Conservation (phyloP, 257 asterid species). For the Pogostemon cablin region DNA sequence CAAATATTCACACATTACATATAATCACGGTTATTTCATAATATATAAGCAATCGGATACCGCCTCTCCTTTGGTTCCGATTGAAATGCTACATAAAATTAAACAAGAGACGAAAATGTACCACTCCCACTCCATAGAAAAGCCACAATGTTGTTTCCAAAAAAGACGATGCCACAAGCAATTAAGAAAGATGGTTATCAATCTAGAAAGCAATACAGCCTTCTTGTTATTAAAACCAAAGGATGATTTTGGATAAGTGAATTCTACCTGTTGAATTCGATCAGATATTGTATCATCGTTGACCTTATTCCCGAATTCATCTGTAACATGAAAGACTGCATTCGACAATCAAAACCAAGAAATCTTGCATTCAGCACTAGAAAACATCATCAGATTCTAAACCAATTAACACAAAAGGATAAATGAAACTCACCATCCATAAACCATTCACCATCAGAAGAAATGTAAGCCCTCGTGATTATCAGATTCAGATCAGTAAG, state of each 20-base stretch:
- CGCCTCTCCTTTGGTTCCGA: not conserved
- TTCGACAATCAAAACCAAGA: constrained; percentile 19
- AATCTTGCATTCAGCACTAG: constrained; percentile 6
- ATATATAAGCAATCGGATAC: no score
- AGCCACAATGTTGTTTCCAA: not conserved
- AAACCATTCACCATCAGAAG: constrained; percentile 96
- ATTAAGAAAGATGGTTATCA: constrained; percentile 15
- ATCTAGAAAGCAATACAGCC: constrained; percentile 20
- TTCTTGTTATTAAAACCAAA: not conserved
- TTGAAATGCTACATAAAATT: not conserved
- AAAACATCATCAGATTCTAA: constrained; percentile 13
- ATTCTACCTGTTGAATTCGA: constrained; percentile 68
- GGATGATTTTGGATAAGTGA: not conserved
- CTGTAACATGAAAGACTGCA: constrained; percentile 92
- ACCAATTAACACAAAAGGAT: not conserved
- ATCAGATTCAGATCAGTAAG: constrained; percentile 80
- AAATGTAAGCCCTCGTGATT: constrained; percentile 80
- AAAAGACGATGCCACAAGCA: not conserved
- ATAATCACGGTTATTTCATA: no score
- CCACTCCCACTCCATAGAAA: not conserved
- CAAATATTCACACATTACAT: no score
- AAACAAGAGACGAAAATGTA: constrained; percentile 4
- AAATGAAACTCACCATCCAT: constrained; percentile 73
- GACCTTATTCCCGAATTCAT: constrained; percentile 73
- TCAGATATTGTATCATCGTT: constrained; percentile 59